Evolutionary conservation across 2,329 filamentous ascomycete species (phyloP), one percentile per base, ranked within the genome.

Genomic region (Mariannaea elegans): DNA sequence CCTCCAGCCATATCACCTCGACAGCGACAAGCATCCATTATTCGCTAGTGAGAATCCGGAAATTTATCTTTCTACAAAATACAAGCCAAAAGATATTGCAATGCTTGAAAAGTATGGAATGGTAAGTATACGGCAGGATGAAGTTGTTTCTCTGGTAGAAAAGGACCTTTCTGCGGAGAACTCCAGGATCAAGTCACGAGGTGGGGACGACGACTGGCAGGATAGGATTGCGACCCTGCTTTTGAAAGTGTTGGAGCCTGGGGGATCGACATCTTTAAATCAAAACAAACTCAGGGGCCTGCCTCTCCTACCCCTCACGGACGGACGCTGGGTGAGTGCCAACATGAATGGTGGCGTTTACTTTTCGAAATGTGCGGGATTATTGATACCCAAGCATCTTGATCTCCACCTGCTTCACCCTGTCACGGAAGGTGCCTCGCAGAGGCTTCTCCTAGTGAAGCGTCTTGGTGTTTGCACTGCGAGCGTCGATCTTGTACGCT

Each of bases 51-150:
- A 48, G 2, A 7, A 54, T 1, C 19, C 48, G 18, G 60, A 65
- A 29, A 47, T 63, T 2, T 70, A 70, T 3, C 49, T 70, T 10
- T 56, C 67, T 3, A 64, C 64, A 10, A 54, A 59, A 18, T 70
- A 70, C 19, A 7, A 4, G 2, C 31, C 18, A 1, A 36, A 27
- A 9, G 24, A 27, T 27, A 27, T 27, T 27, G 24, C 6, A 9
- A 27, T 27, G 9, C 24, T 27, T 27, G 24, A 27, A 9, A 6
- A 5, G 6, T 27, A 27, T 9, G 24, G 24, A 27, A 6, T 27
- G 24, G 9, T 9, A 5, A 27, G 24, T 6, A 6, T 27, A 27
- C 24, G 9, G 3, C 45, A 36, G 16, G 3, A 16, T 23, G 13
- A 13, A 14, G 13, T 48, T 36, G 18, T 48, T 4, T 12, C 32